A percentile compares a stretch with the other conserved stretches of the same genome.
phyloP scores from a whole-genome alignment of 2,329 filamentous ascomycete genomes.

The Raffaelea deltoideospora region DNA sequence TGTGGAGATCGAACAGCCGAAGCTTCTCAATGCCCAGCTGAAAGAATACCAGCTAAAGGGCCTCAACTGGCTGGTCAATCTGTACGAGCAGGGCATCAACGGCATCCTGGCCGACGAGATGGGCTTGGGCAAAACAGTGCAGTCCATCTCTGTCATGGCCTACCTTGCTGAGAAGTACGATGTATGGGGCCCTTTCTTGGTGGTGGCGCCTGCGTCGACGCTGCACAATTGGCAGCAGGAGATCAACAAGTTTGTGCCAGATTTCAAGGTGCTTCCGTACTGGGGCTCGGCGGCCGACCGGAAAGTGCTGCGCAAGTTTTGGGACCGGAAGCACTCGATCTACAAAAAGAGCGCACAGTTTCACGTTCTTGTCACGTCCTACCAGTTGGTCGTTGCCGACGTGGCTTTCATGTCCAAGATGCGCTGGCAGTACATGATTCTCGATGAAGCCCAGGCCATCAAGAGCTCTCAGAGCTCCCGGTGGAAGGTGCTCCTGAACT shows the following conservation, averaged over 20 bases:
- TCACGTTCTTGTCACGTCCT: constrained; percentile 92
- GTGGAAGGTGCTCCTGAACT: constrained; percentile 89
- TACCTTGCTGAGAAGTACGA: constrained; percentile 95
- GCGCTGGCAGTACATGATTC: constrained; percentile 99
- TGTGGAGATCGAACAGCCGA: constrained; percentile 87
- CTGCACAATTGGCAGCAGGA: constrained; percentile 99
- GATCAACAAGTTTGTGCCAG: constrained; percentile 85
- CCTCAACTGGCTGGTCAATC: constrained; percentile 96
- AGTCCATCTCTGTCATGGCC: constrained; percentile 98
- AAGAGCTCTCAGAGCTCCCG: constrained; percentile 93
- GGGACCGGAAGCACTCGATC: constrained; percentile 94
- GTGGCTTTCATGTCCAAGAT: constrained; percentile 98
- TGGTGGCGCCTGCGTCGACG: constrained; percentile 90
- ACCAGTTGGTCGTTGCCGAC: constrained; percentile 92
- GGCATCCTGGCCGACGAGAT: constrained; percentile 97
- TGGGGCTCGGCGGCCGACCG: constrained; percentile 92
- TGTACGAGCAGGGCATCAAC: constrained; percentile 99
- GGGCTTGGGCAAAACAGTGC: constrained; percentile 97
- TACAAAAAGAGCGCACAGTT: constrained; percentile 89
- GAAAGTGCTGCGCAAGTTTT: constrained; percentile 95
- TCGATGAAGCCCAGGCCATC: constrained; percentile 97
- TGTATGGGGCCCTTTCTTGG: constrained; percentile 94
- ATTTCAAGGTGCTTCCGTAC: constrained; percentile 90
- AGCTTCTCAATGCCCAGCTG: constrained; percentile 80
- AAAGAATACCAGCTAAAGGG: constrained; percentile 99